Percentiles rank a stretch among this genome's conserved stretches.
These are phyloP conservation scores for Striga asiatica DNA, from an alignment of 257 asterid species.

Conservation along the genomic window DNA sequence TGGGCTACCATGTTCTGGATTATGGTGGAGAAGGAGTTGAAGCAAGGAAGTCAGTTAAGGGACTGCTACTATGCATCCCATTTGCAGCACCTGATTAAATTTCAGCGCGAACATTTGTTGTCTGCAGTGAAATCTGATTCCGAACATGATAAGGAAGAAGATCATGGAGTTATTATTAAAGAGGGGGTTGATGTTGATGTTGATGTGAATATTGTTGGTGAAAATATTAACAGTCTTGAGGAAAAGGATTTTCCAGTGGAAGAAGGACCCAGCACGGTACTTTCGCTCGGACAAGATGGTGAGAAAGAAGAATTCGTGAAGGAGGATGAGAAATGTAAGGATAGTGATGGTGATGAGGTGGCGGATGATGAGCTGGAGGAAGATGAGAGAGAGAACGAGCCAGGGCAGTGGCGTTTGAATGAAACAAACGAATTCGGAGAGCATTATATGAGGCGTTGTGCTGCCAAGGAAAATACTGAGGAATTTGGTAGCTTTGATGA, in stretches of 20 bases:
- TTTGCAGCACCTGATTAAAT: conserved; percentile 64
- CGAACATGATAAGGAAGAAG: conserved; percentile 15
- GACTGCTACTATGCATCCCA: conserved; percentile 81
- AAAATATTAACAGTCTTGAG: neutral
- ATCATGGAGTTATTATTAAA: too few relatives aligned
- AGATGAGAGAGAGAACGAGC: conserved; percentile 24
- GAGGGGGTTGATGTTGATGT: neutral
- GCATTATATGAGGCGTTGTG: conserved; percentile 46
- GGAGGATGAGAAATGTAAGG: conserved; percentile 40
- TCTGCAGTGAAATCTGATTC: conserved; percentile 20
- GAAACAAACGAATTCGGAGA: conserved; percentile 32
- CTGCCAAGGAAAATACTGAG: conserved; percentile 19
- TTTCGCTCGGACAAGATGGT: conserved; percentile 64
- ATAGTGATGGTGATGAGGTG: conserved; percentile 21
- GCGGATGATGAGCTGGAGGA: conserved; percentile 17
- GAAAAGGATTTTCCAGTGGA: conserved; percentile 15
- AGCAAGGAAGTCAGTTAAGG: conserved; percentile 43
- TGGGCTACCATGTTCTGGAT: conserved; percentile 80
- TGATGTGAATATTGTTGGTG: conserved; percentile 5
- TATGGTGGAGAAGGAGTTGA: conserved; percentile 86
- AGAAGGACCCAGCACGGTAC: conserved; percentile 48
- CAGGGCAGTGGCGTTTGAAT: conserved; percentile 42
- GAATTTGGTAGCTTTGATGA: conserved; percentile 16
- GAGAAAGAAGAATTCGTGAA: conserved; percentile 29
- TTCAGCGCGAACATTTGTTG: conserved; percentile 33